Conservation (phyloP, 2,329 filamentous ascomycete species). For the Aspergillus bombycis region DNA sequence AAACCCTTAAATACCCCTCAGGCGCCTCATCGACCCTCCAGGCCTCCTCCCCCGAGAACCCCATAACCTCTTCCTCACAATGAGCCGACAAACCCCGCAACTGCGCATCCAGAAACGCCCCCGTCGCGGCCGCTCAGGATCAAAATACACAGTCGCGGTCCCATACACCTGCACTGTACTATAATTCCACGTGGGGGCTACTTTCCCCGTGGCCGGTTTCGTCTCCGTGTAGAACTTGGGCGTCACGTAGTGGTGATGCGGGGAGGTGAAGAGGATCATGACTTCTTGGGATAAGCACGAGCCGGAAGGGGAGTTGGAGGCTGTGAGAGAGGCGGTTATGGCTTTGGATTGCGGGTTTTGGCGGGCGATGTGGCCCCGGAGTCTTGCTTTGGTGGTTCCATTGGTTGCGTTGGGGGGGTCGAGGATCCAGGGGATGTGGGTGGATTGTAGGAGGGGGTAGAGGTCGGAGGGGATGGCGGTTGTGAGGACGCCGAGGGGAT, state of each 20-base stretch:
- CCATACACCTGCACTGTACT: not conserved
- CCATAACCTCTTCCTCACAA: not conserved
- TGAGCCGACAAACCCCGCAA: not conserved
- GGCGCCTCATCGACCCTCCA: not conserved
- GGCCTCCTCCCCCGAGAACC: not conserved
- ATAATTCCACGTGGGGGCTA: not conserved
- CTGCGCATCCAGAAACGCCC: not conserved
- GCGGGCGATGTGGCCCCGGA: not conserved
- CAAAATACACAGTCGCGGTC: not conserved
- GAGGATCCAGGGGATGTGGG: not conserved
- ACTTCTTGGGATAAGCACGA: not conserved
- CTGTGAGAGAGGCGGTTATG: not conserved
- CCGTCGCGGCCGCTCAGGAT: not conserved
- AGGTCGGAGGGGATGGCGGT: not conserved
- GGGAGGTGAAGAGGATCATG: not conserved
- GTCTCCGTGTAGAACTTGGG: not conserved
- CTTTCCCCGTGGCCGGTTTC: not conserved
- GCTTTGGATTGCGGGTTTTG: not conserved
- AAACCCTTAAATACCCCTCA: not conserved
- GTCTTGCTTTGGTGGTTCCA: not conserved
- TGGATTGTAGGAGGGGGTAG: not conserved
- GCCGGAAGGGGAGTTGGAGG: not conserved
- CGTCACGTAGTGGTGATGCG: not conserved
- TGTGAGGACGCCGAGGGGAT: not conserved
- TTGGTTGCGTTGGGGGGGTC: rapidly evolving